These are phyloP conservation scores for Entomortierella beljakovae DNA, from an alignment of 192 early-diverging fungal species.

Conservation along the genomic window DNA sequence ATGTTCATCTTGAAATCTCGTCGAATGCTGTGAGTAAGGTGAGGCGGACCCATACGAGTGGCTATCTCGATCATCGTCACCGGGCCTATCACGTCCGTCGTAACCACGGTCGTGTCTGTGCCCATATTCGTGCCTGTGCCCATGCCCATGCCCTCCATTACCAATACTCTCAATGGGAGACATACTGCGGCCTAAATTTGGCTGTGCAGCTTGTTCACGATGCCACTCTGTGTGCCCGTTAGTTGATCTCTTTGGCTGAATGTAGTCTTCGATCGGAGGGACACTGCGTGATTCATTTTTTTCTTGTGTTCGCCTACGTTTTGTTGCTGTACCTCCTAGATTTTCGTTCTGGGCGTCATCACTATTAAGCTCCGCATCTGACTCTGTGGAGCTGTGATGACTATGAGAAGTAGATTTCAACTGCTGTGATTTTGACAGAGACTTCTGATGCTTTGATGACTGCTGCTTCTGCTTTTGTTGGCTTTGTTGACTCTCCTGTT, in stretches of 20 bases:
- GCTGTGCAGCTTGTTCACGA: background rate
- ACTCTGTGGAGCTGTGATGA: background rate
- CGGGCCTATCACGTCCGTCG: background rate
- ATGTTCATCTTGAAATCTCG: constrained; percentile 1
- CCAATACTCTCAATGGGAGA: constrained; percentile 48
- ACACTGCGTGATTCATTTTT: constrained; percentile 17
- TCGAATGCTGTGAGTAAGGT: constrained; percentile 6
- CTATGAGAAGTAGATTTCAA: constrained; percentile 3
- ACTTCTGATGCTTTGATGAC: background rate
- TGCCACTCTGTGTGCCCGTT: constrained; percentile 48
- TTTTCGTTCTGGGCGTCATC: constrained; percentile 7
- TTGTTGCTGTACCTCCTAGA: constrained; percentile 13
- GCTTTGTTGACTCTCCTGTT: constrained; percentile 3
- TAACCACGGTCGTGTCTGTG: constrained; percentile 7
- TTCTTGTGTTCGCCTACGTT: constrained; percentile 23
- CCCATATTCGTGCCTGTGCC: background rate
- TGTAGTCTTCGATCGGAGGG: constrained; percentile 66
- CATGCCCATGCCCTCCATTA: background rate
- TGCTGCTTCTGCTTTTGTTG: constrained; percentile 4
- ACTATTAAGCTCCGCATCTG: constrained; percentile 18
- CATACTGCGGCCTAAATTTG: constrained; percentile 15
- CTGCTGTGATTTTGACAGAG: background rate
- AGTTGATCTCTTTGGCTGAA: constrained; percentile 55
- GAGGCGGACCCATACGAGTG: constrained; percentile 5
- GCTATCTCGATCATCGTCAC: background rate